phyloP scores from a whole-genome alignment of 1,284 basidiomycete species.

The Ceratobasidium sp. region DNA sequence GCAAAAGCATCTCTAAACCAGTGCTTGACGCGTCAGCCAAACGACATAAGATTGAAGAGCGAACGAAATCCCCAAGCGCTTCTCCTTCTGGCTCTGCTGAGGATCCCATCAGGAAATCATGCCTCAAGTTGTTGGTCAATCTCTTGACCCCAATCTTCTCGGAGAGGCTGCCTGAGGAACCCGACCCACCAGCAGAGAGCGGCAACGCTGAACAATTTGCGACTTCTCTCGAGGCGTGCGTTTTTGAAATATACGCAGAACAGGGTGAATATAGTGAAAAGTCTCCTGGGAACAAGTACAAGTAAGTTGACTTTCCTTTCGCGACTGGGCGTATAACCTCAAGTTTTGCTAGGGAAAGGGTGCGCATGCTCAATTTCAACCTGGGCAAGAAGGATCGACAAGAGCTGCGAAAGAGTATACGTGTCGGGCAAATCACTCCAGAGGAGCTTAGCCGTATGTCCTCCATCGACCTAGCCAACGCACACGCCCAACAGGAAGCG shows the following conservation, averaged over 20 bases:
- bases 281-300: slow-evolving; percentile 79
- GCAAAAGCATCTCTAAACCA: slow-evolving; percentile 35
- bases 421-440: slow-evolving; percentile 71
- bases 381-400: slow-evolving; percentile 80
- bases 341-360: slow-evolving; percentile 73
- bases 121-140: slow-evolving; percentile 24
- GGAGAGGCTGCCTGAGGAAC: slow-evolving; percentile 44
- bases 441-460: slow-evolving; percentile 83
- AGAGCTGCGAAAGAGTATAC: slow-evolving; percentile 79
- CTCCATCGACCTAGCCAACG: slow-evolving; percentile 85
- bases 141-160: slow-evolving; percentile 40
- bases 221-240: slow-evolving; percentile 73
- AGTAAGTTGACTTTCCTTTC: slow-evolving; percentile 64
- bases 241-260: slow-evolving; percentile 79
- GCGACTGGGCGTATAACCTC: slow-evolving; percentile 11
- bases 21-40: slow-evolving; percentile 21
- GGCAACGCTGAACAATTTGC: slow-evolving; percentile 63
- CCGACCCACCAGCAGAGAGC: slow-evolving; percentile 17
- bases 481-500: slow-evolving; percentile 83
- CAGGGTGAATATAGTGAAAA: slow-evolving; percentile 78
- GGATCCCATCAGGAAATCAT: slow-evolving; percentile 42
- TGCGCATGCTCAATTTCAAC: slow-evolving; percentile 85
- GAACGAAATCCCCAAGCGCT: background rate
- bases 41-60: slow-evolving; percentile 21
- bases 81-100: background rate